Base-by-base conservation (phyloP, 352 stramenopile species). In the Globisporangium iwayamae region DNA sequence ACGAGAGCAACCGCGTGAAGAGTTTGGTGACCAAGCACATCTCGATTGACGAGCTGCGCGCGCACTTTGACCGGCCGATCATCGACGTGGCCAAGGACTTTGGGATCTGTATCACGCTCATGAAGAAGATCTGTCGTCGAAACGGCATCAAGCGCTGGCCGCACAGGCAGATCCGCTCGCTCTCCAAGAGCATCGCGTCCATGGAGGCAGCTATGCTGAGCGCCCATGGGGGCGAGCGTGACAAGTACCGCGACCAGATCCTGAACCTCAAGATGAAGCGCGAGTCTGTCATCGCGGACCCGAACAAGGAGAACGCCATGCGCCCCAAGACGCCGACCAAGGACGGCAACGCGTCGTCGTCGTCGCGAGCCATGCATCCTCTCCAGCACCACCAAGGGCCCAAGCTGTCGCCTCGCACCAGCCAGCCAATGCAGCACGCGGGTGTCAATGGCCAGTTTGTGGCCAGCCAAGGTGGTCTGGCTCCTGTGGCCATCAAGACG, bases 81-180 rank as follows among this genome's bases (percentile, higher is more conserved):
- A 91, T 94, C 50, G 87, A 96, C 53, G 87, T 96, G n/a, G 87
- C 87, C 25, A 92, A 93, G 70, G 81, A 93, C 62, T 96, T 96
- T 79, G 87, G 87, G 32, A 93, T 96, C 50, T 96, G 87, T 67
- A 96, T 96, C 70, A 96, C 87, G 63, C 77, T 96, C 46, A 96
- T 96, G 87, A 96, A 89, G 70, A 89, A 89, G 63, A 85, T 89
- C 52, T 89, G 79, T 30, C 75, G 79, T 11, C 77, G 78, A 60
- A 89, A 89, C 61, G 79, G 79, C 39, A 89, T 89, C 67, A 89
- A 89, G 60, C 79, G 79, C 39, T 89, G 79, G 79, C 79, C 79
- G 38, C 79, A 89, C 61, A 77, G 79, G 36, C 79, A 87, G 67
- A 89, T 89, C 65, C 85, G 87, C 14, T 93, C 83, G 65, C 68